Base-by-base conservation (phyloP, 177 flowering plant genomes). In the Vitis hybrid region DNA sequence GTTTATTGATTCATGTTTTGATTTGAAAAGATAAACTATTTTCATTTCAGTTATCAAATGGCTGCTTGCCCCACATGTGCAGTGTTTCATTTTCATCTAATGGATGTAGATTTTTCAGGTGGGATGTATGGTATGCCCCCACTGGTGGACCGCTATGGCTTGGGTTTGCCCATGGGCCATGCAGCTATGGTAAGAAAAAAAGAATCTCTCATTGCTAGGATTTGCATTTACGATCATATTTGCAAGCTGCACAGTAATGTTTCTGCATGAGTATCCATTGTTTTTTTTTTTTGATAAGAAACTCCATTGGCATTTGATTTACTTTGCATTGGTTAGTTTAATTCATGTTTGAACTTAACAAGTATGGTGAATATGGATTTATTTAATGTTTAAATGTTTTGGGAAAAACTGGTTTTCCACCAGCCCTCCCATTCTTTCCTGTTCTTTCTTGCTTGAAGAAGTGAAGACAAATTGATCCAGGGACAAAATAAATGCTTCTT, bases 91-190 rank as follows among this genome's bases (percentile, higher is more conserved):
- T 18, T 18, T 18, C 62, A 59, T 39, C 8, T 39, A 39, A 39
- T 39, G 9, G 5, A 39, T 39, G 45, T 39, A 39, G 45, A 29
- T 51, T 49, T 74, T 31, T 26, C 82, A 90, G 96, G 90, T 81
- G 97, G 91, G 50, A 83, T 90, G 78, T 95, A 93, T 79, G 89
- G 89, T 56, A 78, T 95, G 77, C 97, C 99, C 14, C 94, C 92
- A 5, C 51, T 90, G 71, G 81, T 91, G 88, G 97, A 96, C 67
- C 84, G 91, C 15, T 92, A 86, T 85, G 98, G 99, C 60, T 58
- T 96, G 75, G 85, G 85, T 61, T 53, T 93, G 83, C 90, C 93
- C 15, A 83, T 93, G 88, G 87, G 85, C 61, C 94, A 85, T 71
- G 73, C 83, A 72, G 61, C 86, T 11, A 85, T 94, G 98, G 98